These are phyloP conservation scores for Saccharomyces pastorianus DNA, from an alignment of 1,139 yeast genomes.

Conservation along the genomic window DNA sequence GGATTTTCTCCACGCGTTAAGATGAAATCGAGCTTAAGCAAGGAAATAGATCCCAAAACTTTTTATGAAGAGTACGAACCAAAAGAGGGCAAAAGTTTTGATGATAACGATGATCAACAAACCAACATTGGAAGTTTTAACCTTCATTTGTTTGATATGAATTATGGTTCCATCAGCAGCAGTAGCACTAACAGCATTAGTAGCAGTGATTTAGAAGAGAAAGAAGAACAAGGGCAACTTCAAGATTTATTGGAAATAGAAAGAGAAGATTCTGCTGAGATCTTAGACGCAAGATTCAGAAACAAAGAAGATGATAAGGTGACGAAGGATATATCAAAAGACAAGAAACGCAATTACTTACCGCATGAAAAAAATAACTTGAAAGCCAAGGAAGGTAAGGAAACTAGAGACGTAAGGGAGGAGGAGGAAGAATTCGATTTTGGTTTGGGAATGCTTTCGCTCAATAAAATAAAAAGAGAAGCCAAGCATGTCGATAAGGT, in stretches of 20 bases:
- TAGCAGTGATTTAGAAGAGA: slow-evolving; percentile 12
- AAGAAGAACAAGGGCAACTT: slow-evolving; percentile 10
- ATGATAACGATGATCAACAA: slow-evolving; percentile 1
- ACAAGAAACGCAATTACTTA: neutral
- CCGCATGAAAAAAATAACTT: neutral
- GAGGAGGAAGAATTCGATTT: slow-evolving; percentile 19
- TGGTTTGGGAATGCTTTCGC: slow-evolving; percentile 25
- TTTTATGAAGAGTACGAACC: slow-evolving; percentile 1
- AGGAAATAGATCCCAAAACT: slow-evolving; percentile 15
- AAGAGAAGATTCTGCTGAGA: slow-evolving; percentile 7
- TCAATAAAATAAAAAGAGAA: slow-evolving; percentile 23
- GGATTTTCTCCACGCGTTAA: slow-evolving; percentile 10
- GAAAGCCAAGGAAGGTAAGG: neutral
- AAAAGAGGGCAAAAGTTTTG: neutral
- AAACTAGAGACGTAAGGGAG: neutral
- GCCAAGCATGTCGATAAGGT: slow-evolving; percentile 17
- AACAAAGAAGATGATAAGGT: slow-evolving; percentile 16
- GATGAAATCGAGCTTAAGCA: slow-evolving; percentile 25
- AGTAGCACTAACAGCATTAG: slow-evolving; percentile 9
- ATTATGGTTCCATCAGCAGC: slow-evolving; percentile 1
- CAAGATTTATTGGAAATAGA: slow-evolving; percentile 8
- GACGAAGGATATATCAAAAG: slow-evolving; percentile 10
- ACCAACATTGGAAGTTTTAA: neutral
- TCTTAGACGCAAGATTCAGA: slow-evolving; percentile 12
- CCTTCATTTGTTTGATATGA: neutral